These are phyloP conservation scores for Phyllostachys edulis DNA, from an alignment of 176 grass and related monocot species.

Conservation along the genomic window DNA sequence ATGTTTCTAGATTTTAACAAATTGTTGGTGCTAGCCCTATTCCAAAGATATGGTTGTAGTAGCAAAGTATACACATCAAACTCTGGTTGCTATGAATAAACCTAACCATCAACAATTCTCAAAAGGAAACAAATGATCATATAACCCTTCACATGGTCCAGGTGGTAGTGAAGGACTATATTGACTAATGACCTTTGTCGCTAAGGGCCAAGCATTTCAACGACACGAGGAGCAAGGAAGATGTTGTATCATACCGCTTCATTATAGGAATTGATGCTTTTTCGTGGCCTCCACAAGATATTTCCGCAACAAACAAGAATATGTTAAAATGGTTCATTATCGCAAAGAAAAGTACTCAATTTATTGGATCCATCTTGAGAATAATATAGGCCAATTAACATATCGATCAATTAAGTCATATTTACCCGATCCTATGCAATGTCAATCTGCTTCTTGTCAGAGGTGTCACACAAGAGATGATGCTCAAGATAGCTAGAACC, in stretches of 20 bases:
- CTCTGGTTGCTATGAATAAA: neutral
- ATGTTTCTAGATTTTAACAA: neutral
- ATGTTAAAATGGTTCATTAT: neutral
- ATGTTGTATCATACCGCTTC: conserved; percentile 62
- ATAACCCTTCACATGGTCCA: neutral
- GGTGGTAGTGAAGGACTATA: neutral
- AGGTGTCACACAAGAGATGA: conserved; percentile 95
- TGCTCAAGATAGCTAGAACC: conserved; percentile 81
- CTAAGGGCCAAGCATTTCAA: neutral
- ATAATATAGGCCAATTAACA: neutral
- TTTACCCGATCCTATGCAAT: conserved; percentile 82
- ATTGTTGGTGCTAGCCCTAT: too few species aligned
- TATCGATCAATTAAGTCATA: neutral
- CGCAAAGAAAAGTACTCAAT: neutral
- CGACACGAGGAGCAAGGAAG: neutral
- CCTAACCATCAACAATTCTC: neutral
- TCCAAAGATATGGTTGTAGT: neutral
- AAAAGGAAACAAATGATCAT: neutral
- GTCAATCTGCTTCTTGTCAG: conserved; percentile 92
- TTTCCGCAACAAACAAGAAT: conserved; percentile 54
- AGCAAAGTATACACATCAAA: neutral
- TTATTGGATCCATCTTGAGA: neutral
- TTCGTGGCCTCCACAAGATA: conserved; percentile 96
- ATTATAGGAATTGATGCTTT: conserved; percentile 95
- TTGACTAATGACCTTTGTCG: neutral